Evolutionary conservation across 306 rosid species (phyloP), one percentile per base, ranked within the genome.

Genomic region (Clitoria ternatea): DNA sequence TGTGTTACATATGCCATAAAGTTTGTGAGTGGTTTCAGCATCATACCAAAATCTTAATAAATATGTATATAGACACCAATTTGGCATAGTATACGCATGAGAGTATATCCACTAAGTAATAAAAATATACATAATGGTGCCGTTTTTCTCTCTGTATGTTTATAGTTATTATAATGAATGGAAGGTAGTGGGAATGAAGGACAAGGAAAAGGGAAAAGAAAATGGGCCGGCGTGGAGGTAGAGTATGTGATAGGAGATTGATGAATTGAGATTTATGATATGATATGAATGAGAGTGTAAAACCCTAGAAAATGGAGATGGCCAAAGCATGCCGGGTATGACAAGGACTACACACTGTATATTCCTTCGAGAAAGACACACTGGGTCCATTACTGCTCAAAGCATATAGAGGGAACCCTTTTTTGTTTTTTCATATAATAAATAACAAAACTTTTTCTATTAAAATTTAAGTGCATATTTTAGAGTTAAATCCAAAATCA

Each of bases 341-440:
- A 90, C 82, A 88, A 81, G 74, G 97, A 94, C 96, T 77, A 77
- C 76, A 78, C 95, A 81, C 91, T 94, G 87, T 90, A 90, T 89
- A 91, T 89, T 90, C 97, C 97, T 94, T 90, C 89, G 84, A 87
- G 92, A 94, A 89, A 93, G 80, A 66, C 91, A 73, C 23, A 19
- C 61, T 71, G 91, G 92, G 92, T 56, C 86, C 96, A 43, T 66
- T 30, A 23, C 48, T 66, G 24, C 71, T 55, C 72, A 67, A 62
- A 37, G 54, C 79, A 60, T 76, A 30, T 27, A 44, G 35, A 3
- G 44, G 37, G 23, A n/a, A n/a, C n/a, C n/a, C n/a, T n/a, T n/a
- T n/a, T n/a, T n/a, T n/a, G n/a, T n/a, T n/a, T n/a, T n/a, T n/a
- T n/a, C n/a, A n/a, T n/a, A n/a, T n/a, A n/a, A n/a, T n/a, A n/a